A percentile compares a stretch with the other conserved stretches of the same genome.
Conservation (phyloP, 441 rosid genomes). For the Capsella rubella region DNA sequence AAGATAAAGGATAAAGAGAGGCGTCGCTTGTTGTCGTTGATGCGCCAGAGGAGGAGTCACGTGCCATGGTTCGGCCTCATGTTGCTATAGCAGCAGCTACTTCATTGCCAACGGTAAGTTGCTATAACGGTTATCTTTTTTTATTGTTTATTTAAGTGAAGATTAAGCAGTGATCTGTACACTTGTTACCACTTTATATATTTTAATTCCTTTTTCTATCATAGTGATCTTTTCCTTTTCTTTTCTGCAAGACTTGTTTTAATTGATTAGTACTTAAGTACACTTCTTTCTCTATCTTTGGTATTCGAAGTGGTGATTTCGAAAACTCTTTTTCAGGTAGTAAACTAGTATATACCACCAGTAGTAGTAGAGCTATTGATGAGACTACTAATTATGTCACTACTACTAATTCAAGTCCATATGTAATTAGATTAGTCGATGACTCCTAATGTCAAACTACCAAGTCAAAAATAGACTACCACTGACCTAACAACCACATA, state of each 20-base stretch:
- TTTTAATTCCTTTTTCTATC: not conserved
- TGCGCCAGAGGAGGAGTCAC: constrained; percentile 37
- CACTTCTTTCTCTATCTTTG: too few species aligned
- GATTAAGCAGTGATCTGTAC: constrained; percentile 8
- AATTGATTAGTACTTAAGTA: too few species aligned
- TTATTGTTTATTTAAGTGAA: not conserved
- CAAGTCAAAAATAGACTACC: constrained; percentile 27
- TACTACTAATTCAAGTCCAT: not conserved
- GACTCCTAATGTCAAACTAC: constrained; percentile 8
- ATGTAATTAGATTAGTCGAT: not conserved
- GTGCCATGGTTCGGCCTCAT: constrained; percentile 39
- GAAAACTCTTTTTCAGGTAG: too few species aligned
- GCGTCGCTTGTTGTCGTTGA: constrained; percentile 3
- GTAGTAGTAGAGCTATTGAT: too few species aligned
- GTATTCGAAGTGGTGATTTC: too few species aligned
- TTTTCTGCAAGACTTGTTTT: too few species aligned
- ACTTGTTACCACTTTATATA: not conserved
- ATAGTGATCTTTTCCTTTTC: too few species aligned
- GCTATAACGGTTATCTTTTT: not conserved
- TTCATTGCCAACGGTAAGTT: constrained; percentile 39
- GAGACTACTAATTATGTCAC: too few species aligned
- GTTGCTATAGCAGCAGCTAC: not conserved
- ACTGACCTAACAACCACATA: constrained; percentile 39
- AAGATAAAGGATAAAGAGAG: not conserved
- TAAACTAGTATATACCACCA: too few species aligned